Evolutionary conservation across 192 early-diverging fungal species (phyloP), one percentile per base, ranked within the genome.

Genomic region (Coemansia sp.): DNA sequence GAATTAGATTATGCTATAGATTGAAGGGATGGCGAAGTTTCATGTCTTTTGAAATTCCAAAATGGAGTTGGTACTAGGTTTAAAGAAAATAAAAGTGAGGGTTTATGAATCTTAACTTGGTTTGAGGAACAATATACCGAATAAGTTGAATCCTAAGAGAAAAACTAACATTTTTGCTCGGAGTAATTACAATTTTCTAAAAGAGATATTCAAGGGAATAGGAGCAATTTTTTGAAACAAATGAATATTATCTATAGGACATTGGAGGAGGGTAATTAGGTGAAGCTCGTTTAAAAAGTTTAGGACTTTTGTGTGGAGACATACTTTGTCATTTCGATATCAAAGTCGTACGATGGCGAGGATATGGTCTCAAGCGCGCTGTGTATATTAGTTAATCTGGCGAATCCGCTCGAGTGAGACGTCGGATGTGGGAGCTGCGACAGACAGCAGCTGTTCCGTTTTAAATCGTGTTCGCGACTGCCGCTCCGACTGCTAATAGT

Each of bases 271-370:
- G 38, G 38, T 13, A 2, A 51, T 51, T 51, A 51, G 24, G 46
- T 50, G 5, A 51, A 28, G 8, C 14, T 51, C 48, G 24, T 51
- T 26, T 26, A 26, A 26, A 55, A 55, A 8, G 26, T 16, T 53
- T 16, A 33, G 24, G 51, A 28, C 51, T 28, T 55, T 55, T 55
- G 24, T 14, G 51, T 55, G 26, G 74, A 67, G 8, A 77, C 65
- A 34, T 67, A 77, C 34, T 71, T 71, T 36, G 55, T 42, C 74
- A 70, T 40, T 13, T 76, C 74, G 13, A 70, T 21, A 9, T 77
- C 69, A 60, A 71, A 48, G 16, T 71, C 66, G 48, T 67, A 67
- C 11, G 65, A 56, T 2, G 60, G 51, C 51, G 62, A 37, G 11
- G 63, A 43, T 13, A 72, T 57, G 10, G 59, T 55, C 24, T 60